Percentiles rank a stretch among this genome's conserved stretches.
Conservation (phyloP, 2,329 filamentous ascomycete species). For the Fusarium tjaetaba region DNA sequence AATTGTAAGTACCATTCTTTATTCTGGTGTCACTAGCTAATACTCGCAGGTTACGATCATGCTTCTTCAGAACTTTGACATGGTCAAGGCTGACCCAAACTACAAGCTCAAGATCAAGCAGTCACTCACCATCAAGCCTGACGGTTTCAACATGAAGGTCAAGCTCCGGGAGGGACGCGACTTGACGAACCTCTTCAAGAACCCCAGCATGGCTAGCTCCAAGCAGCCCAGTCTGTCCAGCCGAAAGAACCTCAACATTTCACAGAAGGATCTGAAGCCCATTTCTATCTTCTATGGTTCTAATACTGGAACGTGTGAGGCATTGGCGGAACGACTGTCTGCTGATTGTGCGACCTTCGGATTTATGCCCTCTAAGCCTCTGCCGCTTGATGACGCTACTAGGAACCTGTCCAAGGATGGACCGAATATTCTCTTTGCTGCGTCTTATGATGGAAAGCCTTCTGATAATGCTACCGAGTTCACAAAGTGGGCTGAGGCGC, state of each 20-base stretch:
- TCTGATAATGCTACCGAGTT: slow-evolving; percentile 4
- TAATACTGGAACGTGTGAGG: slow-evolving; percentile 3
- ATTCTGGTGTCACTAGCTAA: rapidly evolving
- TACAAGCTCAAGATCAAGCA: slow-evolving; percentile 15
- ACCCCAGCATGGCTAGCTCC: neutral
- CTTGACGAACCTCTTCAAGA: neutral
- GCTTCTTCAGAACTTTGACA: slow-evolving; percentile 3
- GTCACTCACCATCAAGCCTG: neutral
- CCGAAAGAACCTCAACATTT: neutral
- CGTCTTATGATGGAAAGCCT: neutral
- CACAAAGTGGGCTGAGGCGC: neutral
- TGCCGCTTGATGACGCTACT: neutral
- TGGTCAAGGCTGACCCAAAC: neutral
- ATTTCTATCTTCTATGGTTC: slow-evolving; percentile 4
- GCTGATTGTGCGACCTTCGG: slow-evolving; percentile 11
- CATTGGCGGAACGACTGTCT: neutral
- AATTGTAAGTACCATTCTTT: neutral
- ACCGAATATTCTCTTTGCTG: neutral
- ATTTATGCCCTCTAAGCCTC: neutral
- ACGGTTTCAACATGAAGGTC: neutral
- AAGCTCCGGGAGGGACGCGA: slow-evolving; percentile 3
- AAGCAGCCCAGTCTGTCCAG: neutral
- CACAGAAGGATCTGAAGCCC: neutral
- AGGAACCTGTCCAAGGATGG: neutral
- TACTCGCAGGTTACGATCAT: neutral